Base-by-base conservation (phyloP, 345 rosid genomes). In the Populus simonii region DNA sequence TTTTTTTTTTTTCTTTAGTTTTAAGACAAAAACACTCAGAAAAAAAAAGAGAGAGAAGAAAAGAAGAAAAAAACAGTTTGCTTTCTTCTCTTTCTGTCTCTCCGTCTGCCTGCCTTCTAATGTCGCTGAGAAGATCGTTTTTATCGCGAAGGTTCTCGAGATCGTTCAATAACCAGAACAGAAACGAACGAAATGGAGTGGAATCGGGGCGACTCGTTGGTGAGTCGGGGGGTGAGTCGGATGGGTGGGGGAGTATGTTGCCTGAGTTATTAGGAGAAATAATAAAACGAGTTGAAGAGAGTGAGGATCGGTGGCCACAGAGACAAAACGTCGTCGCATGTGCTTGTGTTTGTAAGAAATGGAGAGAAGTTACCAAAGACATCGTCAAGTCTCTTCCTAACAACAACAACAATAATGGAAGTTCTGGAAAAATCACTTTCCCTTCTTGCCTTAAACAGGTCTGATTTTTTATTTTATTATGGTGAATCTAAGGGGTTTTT, bases 371-470 rank as follows among this genome's bases (percentile, higher is more conserved):
- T 68, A 83, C 93, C 33, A 87, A 78, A 61, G 96, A 90, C 38
- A 82, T 90, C 65, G 92, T 91, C 68, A 78, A 55, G 81, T 87
- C 94, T 31, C 82, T 88, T 66, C 77, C 47, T 31, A 78, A 73
- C 35, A 66, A 65, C 5, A 15, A 6, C 27, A 66, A 16, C 23
- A 31, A 6, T 18, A 17, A 66, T 31, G 69, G 39, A 69, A 59
- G 29, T n/a, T 25, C 63, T 9, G 92, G 88, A 78, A 88, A 82
- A 78, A 94, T 94, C 49, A 94, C 99, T 49, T 95, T 93, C 85
- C 99, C 99, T 83, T 89, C 96, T 71, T 93, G 94, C 70, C 98
- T 95, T 47, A 93, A 92, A 80, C 90, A 89, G 93, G 99, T 94
- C 66, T 8, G 8, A 35, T 43, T 7, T 35, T 20, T 18, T 77